Base-by-base conservation (phyloP, 495 filamentous ascomycete species). In the Bombardia bombarda region DNA sequence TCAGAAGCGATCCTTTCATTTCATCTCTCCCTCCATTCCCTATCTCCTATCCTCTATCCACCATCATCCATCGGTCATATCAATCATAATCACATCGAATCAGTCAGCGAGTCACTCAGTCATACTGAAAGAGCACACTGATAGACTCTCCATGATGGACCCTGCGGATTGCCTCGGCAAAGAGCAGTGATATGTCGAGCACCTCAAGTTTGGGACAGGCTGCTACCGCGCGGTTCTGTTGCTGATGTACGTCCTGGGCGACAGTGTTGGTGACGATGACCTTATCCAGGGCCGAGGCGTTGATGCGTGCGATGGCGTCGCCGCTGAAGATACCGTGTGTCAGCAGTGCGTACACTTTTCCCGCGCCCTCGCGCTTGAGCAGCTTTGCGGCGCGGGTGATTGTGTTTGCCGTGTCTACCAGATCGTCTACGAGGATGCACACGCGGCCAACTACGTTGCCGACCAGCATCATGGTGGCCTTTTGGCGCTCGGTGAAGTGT, bases 81-180 rank as follows among this genome's bases (percentile, higher is more conserved):
- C n/a, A n/a, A n/a, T n/a, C n/a, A n/a, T n/a, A n/a, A n/a, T n/a
- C n/a, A n/a, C n/a, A n/a, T n/a, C n/a, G n/a, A n/a, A n/a, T n/a
- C n/a, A n/a, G n/a, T n/a, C n/a, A n/a, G n/a, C n/a, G n/a, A n/a
- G n/a, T n/a, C n/a, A n/a, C n/a, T n/a, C n/a, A n/a, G n/a, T n/a
- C n/a, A n/a, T n/a, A n/a, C n/a, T n/a, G n/a, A 66, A 98, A 96
- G 41, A 98, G 77, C 40, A 92, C 87, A 62, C 89, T 95, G 66
- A 98, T 95, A 53, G 88, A 95, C 69, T 98, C 92, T 44, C 92
- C 92, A 67, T 97, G 90, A 64, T 97, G 92, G 39, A 98, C 93
- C 33, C 92, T 78, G 38, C 92, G 84, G 58, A 98, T 95, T 14
- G 92, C 92, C 81, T 98, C 92, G 32, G 86, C 93, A 67, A 98